Percentiles rank a stretch among this genome's conserved stretches.
Conservation (phyloP, 2,329 filamentous ascomycete species). For the Botrytis byssoidea region DNA sequence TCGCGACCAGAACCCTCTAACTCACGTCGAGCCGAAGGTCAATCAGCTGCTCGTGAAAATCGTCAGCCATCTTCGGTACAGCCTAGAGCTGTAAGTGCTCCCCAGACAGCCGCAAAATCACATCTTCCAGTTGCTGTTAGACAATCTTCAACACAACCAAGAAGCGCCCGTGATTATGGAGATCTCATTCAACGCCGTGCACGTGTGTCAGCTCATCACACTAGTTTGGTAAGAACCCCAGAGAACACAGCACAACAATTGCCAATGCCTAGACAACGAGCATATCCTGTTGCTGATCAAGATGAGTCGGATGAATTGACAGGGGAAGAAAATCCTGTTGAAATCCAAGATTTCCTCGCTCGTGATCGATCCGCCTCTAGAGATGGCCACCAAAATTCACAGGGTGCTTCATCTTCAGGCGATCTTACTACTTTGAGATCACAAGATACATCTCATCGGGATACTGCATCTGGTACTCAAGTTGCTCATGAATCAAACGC, state of each 20-base stretch:
- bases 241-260: not conserved
- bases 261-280: not conserved
- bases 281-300: not conserved
- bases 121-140: not conserved
- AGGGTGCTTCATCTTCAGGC: not conserved
- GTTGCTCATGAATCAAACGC: no score
- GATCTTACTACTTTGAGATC: not conserved
- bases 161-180: not conserved
- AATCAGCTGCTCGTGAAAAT: not conserved
- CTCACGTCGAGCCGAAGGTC: not conserved
- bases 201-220: not conserved
- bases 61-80: rapidly evolving
- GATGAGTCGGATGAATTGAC: not conserved
- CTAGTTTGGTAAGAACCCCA: not conserved
- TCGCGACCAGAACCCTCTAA: not conserved
- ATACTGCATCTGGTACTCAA: no score
- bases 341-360: not conserved
- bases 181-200: not conserved
- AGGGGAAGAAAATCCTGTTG: not conserved
- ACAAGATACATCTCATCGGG: not conserved
- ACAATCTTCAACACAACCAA: not conserved
- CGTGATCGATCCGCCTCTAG: not conserved
- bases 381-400: not conserved
- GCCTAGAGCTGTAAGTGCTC: not conserved
- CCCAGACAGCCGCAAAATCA: not conserved